These are phyloP conservation scores for Trypanosoma congolense DNA, from an alignment of 208 protist genomes.

Conservation along the genomic window DNA sequence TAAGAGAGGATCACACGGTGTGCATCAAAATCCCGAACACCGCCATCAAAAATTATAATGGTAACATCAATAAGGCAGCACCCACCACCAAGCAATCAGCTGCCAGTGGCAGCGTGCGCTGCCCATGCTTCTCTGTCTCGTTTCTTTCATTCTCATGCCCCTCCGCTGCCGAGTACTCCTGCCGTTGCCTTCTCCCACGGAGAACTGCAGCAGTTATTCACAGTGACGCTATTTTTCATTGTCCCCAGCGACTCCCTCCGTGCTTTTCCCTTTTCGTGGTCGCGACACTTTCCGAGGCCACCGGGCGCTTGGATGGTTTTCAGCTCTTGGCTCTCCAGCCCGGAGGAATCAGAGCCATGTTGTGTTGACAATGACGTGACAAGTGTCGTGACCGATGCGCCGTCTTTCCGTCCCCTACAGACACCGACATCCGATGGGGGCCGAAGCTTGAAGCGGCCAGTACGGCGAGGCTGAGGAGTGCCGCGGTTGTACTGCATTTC, in stretches of 20 bases:
- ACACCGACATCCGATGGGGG: slow-evolving; percentile 1
- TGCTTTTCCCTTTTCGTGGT: neutral
- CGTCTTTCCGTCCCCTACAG: neutral
- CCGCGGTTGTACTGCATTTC: slow-evolving; percentile 22
- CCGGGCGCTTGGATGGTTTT: slow-evolving; percentile 35
- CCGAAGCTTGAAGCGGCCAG: slow-evolving; percentile 18
- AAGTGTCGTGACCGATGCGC: neutral
- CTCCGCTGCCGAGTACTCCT: no score
- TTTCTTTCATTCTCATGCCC: no score
- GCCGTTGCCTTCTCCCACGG: neutral
- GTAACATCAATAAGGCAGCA: no score
- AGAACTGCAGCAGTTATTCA: neutral
- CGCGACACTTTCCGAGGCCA: slow-evolving; percentile 52
- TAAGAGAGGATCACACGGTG: no score
- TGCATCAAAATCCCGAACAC: no score
- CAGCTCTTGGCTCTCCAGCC: slow-evolving; percentile 1
- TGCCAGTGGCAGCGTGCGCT: no score
- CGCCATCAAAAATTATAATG: no score
- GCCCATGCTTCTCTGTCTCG: no score
- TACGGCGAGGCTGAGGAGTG: slow-evolving; percentile 10
- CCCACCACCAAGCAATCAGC: no score
- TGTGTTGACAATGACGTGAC: neutral
- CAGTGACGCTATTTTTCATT: neutral
- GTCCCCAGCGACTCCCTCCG: slow-evolving; percentile 22
- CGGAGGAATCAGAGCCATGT: no score